A percentile compares a stretch with the other conserved stretches of the same genome.
phyloP scores from a whole-genome alignment of 495 filamentous ascomycete genomes.

The Xylaria curta region DNA sequence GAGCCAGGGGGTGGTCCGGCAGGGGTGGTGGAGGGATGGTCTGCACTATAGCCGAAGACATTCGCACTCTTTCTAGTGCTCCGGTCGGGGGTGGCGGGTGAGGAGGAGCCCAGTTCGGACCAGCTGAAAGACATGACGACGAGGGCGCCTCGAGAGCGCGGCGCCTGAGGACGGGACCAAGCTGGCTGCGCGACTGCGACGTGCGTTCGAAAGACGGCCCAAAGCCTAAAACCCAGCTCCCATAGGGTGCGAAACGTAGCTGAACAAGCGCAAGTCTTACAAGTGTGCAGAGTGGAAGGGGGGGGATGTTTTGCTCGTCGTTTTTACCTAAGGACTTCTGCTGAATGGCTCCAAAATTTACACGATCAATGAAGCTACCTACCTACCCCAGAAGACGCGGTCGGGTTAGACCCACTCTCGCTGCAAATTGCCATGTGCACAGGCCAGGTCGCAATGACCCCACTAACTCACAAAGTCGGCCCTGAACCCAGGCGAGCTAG shows the following conservation, averaged over 20 bases:
- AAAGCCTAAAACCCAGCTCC: neutral
- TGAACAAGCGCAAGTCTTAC: neutral
- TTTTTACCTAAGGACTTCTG: no score
- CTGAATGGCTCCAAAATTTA: conserved; percentile 20
- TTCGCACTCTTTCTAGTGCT: conserved; percentile 34
- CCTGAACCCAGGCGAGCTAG: no score
- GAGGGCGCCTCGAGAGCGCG: conserved; percentile 20
- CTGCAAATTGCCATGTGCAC: neutral
- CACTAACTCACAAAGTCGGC: neutral
- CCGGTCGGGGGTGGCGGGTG: conserved; percentile 46
- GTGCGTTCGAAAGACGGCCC: neutral
- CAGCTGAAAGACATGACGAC: conserved; percentile 47
- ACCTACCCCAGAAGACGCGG: conserved; percentile 24
- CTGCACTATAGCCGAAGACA: conserved; percentile 36
- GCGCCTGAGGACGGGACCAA: conserved; percentile 16
- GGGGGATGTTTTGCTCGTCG: conserved; percentile 4
- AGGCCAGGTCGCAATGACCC: neutral
- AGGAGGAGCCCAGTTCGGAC: conserved; percentile 38
- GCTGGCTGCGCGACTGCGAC: conserved; percentile 8
- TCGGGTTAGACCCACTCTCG: conserved; percentile 1
- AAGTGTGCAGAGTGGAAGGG: neutral
- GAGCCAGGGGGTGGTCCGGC: conserved; percentile 72
- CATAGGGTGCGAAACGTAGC: neutral
- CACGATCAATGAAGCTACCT: conserved; percentile 11
- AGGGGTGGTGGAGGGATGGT: conserved; percentile 76